phyloP scores from a whole-genome alignment of 441 rosid genomes.

The Euphorbia corollata region DNA sequence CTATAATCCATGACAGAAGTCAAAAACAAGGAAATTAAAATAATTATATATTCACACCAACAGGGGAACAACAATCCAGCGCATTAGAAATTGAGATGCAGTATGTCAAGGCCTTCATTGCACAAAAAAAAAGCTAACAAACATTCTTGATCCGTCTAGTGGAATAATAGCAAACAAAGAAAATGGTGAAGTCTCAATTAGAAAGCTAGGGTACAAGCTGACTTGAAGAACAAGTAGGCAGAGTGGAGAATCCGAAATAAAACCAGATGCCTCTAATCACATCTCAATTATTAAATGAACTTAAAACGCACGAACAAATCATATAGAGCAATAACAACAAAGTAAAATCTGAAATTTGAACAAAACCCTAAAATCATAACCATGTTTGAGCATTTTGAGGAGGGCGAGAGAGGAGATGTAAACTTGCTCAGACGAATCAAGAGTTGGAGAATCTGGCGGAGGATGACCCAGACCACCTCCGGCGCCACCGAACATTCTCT shows the following conservation, averaged over 20 bases:
- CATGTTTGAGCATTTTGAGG: constrained; percentile 85
- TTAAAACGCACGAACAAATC: neutral
- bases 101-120: too few relatives aligned
- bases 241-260: neutral
- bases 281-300: too few relatives aligned
- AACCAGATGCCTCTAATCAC: neutral
- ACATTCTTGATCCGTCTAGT: too few relatives aligned
- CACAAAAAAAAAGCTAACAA: too few relatives aligned
- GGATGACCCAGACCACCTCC: constrained; percentile 78
- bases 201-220: too few relatives aligned
- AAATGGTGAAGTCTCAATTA: neutral
- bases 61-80: neutral
- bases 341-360: neutral
- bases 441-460: constrained; percentile 73
- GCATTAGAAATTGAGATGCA: too few relatives aligned
- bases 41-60: neutral
- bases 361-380: constrained; percentile 20
- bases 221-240: neutral
- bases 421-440: constrained; percentile 82
- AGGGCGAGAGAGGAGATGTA: constrained; percentile 82
- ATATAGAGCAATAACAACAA: neutral
- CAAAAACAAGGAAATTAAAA: neutral
- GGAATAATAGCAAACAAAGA: too few relatives aligned
- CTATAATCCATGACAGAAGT: neutral
- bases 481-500: constrained; percentile 79